A percentile compares a stretch with the other conserved stretches of the same genome.
Evolutionary conservation across 208 protist genomes (phyloP).

Genomic region (Trypanosoma congolense): DNA sequence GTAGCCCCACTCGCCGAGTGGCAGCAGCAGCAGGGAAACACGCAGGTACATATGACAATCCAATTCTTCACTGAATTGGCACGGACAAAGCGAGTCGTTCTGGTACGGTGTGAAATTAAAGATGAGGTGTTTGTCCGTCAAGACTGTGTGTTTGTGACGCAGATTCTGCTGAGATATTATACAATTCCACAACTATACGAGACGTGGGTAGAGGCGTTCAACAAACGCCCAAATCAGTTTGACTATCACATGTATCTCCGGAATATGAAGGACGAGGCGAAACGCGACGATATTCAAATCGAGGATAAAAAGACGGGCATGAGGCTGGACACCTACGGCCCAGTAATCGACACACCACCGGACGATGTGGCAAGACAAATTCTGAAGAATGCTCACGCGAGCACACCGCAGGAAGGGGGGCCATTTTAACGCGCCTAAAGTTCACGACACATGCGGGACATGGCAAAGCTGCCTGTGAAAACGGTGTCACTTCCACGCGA

Average conservation of each 20-base stretch:
- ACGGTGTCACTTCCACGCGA: no score
- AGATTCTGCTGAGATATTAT: slow-evolving; percentile 92
- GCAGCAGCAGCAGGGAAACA: slow-evolving; percentile 84
- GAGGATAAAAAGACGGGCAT: slow-evolving; percentile 77
- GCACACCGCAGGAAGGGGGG: slow-evolving; percentile 6
- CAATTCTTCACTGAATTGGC: slow-evolving; percentile 91
- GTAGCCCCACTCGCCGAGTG: slow-evolving; percentile 85
- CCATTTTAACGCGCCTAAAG: not conserved
- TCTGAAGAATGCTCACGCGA: slow-evolving; percentile 46
- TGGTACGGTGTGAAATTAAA: slow-evolving; percentile 90
- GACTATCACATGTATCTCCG: slow-evolving; percentile 87
- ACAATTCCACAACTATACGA: slow-evolving; percentile 78
- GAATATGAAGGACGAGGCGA: slow-evolving; percentile 88
- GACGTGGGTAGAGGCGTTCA: slow-evolving; percentile 87
- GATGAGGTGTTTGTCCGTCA: slow-evolving; percentile 84
- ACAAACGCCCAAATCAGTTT: slow-evolving; percentile 78
- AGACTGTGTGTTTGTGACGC: slow-evolving; percentile 87
- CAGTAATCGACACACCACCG: slow-evolving; percentile 79
- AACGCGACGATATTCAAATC: slow-evolving; percentile 79
- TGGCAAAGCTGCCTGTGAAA: not conserved
- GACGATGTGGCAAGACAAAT: slow-evolving; percentile 71
- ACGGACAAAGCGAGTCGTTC: slow-evolving; percentile 76
- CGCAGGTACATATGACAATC: slow-evolving; percentile 88
- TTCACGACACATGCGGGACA: not conserved
- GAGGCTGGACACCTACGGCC: slow-evolving; percentile 70